Base-by-base conservation (phyloP, 2,329 filamentous ascomycete species). In the Clarireedia hainanense region DNA sequence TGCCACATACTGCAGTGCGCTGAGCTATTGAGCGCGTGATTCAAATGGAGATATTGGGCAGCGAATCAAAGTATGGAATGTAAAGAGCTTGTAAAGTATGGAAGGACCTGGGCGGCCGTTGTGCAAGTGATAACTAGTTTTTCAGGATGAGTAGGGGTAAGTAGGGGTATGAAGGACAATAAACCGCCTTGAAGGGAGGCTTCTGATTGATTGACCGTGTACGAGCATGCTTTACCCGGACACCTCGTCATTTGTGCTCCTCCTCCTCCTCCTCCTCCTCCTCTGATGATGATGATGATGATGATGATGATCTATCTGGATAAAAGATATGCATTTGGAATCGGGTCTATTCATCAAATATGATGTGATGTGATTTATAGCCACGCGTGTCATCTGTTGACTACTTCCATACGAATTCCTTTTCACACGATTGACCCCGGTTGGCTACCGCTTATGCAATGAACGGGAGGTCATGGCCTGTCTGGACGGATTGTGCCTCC, bases 1-100 rank as follows among this genome's bases (percentile, higher is more conserved):
- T 46, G 27, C 46, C 50, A 46, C 52, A 55, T 46, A 47, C 52
- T 55, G 52, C 52, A 45, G 52, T 55, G 52, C 17, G n/a, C 46
- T 46, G 34, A 36, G 40, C 23, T 39, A 17, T 50, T 55, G 52
- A 47, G 46, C 52, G 52, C 52, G 52, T 55, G 52, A 55, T 50
- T 27, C 52, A 49, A 36, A 46, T 14, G 20, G 47, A 50, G 47
- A 34, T 54, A 46, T 54, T 54, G 52, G 52, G 52, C 52, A 47
- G 52, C 47, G 50, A 55, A 55, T 50, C 52, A 50, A 17, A 43
- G 26, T 47, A 47, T 36, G 14, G 36, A 43, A 45, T 50, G 52
- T 50, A 43, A 23, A 55, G 26, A 50, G 46, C 52, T 55, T 30
- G 36, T 55, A 55, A 50, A 43, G 52, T 46, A 55, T 50, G 26